These are phyloP conservation scores for Scleroderma citrinum DNA, from an alignment of 768 basidiomycete species.

Conservation along the genomic window DNA sequence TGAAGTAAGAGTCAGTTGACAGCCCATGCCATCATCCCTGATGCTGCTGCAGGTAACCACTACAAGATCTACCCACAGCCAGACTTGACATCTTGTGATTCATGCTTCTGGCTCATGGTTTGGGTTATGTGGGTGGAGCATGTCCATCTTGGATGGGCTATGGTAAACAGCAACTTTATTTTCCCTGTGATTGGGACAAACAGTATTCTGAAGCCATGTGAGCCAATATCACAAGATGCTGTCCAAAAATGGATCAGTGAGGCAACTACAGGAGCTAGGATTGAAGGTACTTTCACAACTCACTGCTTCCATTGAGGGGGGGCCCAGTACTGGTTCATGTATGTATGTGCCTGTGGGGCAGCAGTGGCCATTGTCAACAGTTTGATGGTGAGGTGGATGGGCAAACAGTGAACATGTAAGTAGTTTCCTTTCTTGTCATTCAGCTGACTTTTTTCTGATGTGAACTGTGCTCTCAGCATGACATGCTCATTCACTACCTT, in stretches of 20 bases:
- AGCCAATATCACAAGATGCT: not conserved
- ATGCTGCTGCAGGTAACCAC: not conserved
- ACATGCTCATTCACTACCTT: not conserved
- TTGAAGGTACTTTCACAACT: conserved; percentile 17
- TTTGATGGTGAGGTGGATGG: conserved; percentile 38
- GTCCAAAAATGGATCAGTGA: not conserved
- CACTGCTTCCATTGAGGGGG: conserved; percentile 35
- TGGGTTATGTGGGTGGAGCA: not conserved
- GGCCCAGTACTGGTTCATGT: conserved; percentile 36
- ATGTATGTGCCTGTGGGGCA: conserved; percentile 28
- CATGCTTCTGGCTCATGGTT: too few species aligned
- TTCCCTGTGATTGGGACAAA: conserved; percentile 6
- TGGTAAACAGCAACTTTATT: conserved; percentile 8
- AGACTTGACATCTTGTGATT: too few species aligned
- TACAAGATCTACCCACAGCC: not conserved
- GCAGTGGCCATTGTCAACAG: conserved; percentile 29
- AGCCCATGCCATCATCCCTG: not conserved
- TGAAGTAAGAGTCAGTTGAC: conserved; percentile 3
- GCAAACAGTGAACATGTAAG: conserved; percentile 1
- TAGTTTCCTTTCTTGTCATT: too few species aligned
- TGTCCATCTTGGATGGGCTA: conserved; percentile 2
- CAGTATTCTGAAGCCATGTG: not conserved
- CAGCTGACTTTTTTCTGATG: not conserved
- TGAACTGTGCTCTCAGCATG: not conserved
- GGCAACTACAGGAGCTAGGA: not conserved